Conservation (phyloP, 495 filamentous ascomycete genomes). For the Penicillium salamii region DNA sequence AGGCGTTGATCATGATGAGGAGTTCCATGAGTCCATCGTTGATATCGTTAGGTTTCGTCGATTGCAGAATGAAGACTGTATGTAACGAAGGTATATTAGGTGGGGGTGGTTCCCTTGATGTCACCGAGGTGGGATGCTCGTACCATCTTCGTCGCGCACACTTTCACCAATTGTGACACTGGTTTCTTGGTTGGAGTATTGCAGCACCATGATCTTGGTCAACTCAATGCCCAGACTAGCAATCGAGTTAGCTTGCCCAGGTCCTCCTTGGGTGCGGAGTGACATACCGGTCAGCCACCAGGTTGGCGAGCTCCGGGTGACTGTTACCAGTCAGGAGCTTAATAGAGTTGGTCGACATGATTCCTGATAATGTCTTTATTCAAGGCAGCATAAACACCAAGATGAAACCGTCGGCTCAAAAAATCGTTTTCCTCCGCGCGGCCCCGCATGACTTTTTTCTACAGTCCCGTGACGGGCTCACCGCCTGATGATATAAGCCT, state of each 20-base stretch:
- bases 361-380: constrained; percentile 12
- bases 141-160: constrained; percentile 94
- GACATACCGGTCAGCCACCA: constrained; percentile 84
- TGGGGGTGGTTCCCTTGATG: constrained; percentile 2
- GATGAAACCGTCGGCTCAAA: constrained; percentile 8
- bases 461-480: constrained; percentile 13
- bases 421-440: constrained; percentile 10
- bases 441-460: constrained; percentile 11
- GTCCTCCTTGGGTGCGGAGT: not conserved
- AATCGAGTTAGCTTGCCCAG: constrained; percentile 6
- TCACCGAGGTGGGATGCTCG: constrained; percentile 11
- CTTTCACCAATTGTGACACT: constrained; percentile 96
- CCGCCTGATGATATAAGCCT: constrained; percentile 17
- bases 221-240: constrained; percentile 85
- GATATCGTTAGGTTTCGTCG: constrained; percentile 91
- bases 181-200: constrained; percentile 98
- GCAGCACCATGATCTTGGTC: constrained; percentile 87
- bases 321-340: constrained; percentile 95
- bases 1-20: constrained; percentile 98
- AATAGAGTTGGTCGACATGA: constrained; percentile 84
- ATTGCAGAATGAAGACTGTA: constrained; percentile 92
- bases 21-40: constrained; percentile 99
- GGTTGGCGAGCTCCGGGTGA: constrained; percentile 84
- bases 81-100: constrained; percentile 27
- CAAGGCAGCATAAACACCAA: constrained; percentile 2